Conservation (phyloP, 208 protist genomes). For the Porcisia hertigi region DNA sequence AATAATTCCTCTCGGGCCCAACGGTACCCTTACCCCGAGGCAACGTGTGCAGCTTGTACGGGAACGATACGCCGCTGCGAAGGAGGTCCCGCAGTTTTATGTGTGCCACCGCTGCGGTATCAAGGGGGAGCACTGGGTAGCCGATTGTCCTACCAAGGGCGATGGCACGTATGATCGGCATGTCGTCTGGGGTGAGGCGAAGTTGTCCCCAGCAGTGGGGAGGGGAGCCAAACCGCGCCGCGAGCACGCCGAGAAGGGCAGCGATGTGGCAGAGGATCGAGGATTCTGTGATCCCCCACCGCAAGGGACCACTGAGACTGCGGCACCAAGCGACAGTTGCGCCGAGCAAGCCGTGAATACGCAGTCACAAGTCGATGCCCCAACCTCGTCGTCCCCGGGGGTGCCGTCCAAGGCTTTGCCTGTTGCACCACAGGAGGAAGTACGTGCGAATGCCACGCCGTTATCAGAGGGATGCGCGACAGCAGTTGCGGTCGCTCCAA, state of each 20-base stretch:
- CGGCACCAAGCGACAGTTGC: not conserved
- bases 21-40: constrained; percentile 62
- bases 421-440: not conserved
- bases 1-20: constrained; percentile 66
- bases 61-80: constrained; percentile 59
- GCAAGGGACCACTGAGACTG: not conserved
- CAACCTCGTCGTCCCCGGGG: not conserved
- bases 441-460: not conserved
- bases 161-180: constrained; percentile 66
- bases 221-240: not conserved
- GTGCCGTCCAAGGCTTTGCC: not conserved
- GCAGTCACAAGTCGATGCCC: not conserved
- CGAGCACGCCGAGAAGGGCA: not conserved
- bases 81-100: constrained; percentile 74
- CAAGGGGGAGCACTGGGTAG: constrained; percentile 80
- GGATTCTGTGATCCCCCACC: not conserved
- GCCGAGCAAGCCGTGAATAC: not conserved
- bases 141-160: constrained; percentile 69
- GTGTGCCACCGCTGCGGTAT: constrained; percentile 79
- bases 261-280: not conserved
- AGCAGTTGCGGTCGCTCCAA: not conserved
- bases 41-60: constrained; percentile 76
- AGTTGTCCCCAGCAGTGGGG: constrained; percentile 21
- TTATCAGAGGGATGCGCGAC: not conserved
- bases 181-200: constrained; percentile 74